These are phyloP conservation scores for Calocybe gangraenosa DNA, from an alignment of 768 basidiomycete species.

Conservation along the genomic window DNA sequence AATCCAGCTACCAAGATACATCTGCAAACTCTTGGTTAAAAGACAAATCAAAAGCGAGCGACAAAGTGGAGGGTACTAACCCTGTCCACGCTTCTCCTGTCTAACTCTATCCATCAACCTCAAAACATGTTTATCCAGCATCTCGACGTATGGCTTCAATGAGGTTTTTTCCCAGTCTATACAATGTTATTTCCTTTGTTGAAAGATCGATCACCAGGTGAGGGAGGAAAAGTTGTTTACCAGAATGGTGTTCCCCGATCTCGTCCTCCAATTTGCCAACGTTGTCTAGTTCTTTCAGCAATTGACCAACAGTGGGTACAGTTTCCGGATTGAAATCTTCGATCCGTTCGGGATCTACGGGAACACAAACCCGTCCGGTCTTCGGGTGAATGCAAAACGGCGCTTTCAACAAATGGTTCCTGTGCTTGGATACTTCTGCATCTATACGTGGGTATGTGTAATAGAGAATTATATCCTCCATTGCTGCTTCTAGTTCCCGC, in stretches of 20 bases:
- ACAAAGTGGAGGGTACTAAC: conserved; percentile 18
- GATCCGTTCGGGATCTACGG: conserved; percentile 72
- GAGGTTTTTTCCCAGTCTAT: conserved; percentile 85
- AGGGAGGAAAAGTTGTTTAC: conserved; percentile 26
- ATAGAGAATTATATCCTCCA: conserved; percentile 88
- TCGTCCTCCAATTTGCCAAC: conserved; percentile 26
- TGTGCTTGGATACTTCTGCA: conserved; percentile 94
- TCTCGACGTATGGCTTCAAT: conserved; percentile 83
- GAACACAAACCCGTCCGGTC: conserved; percentile 94
- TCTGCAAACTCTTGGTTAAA: conserved; percentile 15
- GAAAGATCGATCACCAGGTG: neutral
- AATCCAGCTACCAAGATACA: conserved; percentile 27
- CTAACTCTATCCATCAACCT: conserved; percentile 55
- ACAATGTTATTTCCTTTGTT: no score
- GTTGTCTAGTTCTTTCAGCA: conserved; percentile 76
- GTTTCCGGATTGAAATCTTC: conserved; percentile 78
- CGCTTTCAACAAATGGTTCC: conserved; percentile 96
- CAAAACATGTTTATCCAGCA: conserved; percentile 73
- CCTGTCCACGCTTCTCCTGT: conserved; percentile 41
- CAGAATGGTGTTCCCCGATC: conserved; percentile 44
- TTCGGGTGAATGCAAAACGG: conserved; percentile 97
- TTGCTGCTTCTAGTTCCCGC: conserved; percentile 35
- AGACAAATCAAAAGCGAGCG: neutral
- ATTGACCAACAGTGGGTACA: conserved; percentile 84
- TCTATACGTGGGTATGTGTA: conserved; percentile 97